Conservation (phyloP, 192 early-diverging fungal species). For the Diversispora epigaea region DNA sequence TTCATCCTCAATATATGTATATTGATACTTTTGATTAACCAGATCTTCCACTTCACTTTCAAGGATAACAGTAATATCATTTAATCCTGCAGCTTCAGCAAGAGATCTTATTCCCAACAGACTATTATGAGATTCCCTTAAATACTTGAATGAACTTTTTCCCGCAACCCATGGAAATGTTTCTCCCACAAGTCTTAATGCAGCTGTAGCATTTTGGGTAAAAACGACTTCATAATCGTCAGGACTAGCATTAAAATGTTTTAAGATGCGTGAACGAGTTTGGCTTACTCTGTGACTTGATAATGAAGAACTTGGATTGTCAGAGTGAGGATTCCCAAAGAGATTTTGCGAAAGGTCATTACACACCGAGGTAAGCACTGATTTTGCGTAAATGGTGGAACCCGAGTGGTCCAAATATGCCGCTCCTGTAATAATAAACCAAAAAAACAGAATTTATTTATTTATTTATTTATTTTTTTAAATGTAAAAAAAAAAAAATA, state of each 20-base stretch:
- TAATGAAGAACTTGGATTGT: conserved; percentile 51
- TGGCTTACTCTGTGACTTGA: conserved; percentile 53
- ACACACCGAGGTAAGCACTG: conserved; percentile 42
- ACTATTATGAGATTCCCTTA: conserved; percentile 73
- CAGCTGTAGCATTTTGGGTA: conserved; percentile 75
- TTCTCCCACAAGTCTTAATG: conserved; percentile 74
- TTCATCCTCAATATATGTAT: background rate
- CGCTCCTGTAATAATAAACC: background rate
- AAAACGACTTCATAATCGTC: conserved; percentile 71
- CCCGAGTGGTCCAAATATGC: conserved; percentile 69
- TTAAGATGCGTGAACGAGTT: conserved; percentile 54
- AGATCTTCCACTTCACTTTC: conserved; percentile 33
- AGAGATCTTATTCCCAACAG: conserved; percentile 70
- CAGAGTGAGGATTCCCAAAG: conserved; percentile 70
- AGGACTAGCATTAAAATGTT: conserved; percentile 57
- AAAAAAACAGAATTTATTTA: no score
- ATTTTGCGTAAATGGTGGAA: conserved; percentile 53
- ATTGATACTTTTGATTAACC: background rate
- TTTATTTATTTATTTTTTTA: no score
- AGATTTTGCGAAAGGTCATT: conserved; percentile 49
- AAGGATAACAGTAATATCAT: conserved; percentile 28
- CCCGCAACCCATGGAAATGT: conserved; percentile 54
- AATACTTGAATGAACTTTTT: conserved; percentile 53
- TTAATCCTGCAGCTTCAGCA: conserved; percentile 39
- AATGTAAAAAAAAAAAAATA: no score